These are phyloP conservation scores for Corylus avellana DNA, from an alignment of 306 rosid genomes.

Conservation along the genomic window DNA sequence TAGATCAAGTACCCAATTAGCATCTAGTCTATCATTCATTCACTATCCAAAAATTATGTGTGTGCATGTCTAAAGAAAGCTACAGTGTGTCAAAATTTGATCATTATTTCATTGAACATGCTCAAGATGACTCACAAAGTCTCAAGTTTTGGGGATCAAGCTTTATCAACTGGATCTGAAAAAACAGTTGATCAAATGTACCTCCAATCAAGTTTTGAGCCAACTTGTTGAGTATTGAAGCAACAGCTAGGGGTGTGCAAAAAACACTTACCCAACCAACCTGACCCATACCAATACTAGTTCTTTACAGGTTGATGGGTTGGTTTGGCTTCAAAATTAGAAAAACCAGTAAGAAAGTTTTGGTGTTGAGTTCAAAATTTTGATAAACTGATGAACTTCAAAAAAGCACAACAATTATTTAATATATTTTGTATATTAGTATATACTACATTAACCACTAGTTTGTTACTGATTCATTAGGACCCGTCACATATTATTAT, in stretches of 20 bases:
- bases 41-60: not conserved
- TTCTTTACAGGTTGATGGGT: not conserved
- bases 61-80: not conserved
- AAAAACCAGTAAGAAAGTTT: not conserved
- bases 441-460: not conserved
- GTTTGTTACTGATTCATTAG: too few relatives aligned
- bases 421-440: too few relatives aligned
- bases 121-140: not conserved
- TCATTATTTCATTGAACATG: not conserved
- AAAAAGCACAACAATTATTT: not conserved
- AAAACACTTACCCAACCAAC: not conserved
- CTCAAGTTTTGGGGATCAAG: not conserved
- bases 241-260: not conserved
- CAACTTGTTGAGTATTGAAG: not conserved
- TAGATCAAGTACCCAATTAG: slow-evolving; percentile 17
- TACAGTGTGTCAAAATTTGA: not conserved
- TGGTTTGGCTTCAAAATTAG: not conserved
- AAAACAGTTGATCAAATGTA: not conserved
- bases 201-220: not conserved
- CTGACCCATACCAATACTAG: not conserved
- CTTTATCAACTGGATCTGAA: not conserved
- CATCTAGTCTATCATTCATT: not conserved
- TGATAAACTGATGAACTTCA: not conserved
- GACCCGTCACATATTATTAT: not conserved
- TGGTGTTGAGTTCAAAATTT: not conserved